Conservation (phyloP, 73 alveolate species). For the Diophrys sp. region DNA sequence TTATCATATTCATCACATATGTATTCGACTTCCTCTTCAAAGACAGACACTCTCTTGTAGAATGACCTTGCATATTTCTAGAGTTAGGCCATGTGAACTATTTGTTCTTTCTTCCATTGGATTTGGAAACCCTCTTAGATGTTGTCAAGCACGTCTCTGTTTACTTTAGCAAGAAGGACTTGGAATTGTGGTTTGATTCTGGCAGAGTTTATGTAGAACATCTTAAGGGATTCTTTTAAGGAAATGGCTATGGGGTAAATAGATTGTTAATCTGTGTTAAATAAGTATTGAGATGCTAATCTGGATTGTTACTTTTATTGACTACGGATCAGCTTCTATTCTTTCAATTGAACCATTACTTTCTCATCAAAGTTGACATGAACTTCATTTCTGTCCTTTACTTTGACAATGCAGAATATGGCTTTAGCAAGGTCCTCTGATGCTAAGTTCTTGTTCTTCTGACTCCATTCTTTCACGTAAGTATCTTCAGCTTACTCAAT, state of each 20-base stretch:
- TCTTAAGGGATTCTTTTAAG: conserved; percentile 81
- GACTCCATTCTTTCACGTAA: conserved; percentile 58
- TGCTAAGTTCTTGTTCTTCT: conserved; percentile 45
- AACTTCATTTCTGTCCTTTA: conserved; percentile 73
- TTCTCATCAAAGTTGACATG: conserved; percentile 91
- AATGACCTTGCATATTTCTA: conserved; percentile 67
- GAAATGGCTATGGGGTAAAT: conserved; percentile 84
- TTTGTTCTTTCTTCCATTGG: conserved; percentile 77
- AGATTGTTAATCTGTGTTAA: conserved; percentile 64
- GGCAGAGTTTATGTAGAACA: conserved; percentile 74
- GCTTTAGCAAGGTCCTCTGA: conserved; percentile 19
- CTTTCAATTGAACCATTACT: conserved; percentile 86
- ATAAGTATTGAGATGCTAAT: not conserved
- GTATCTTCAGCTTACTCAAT: conserved; percentile 37
- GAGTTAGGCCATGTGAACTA: conserved; percentile 27
- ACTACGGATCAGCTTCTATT: conserved; percentile 57
- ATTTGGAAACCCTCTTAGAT: conserved; percentile 66
- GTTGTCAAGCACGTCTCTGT: conserved; percentile 64
- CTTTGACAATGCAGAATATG: conserved; percentile 53
- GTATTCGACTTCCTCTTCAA: conserved; percentile 53
- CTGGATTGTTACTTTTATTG: conserved; percentile 49
- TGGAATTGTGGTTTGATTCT: conserved; percentile 76
- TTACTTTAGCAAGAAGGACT: conserved; percentile 80
- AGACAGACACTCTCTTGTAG: conserved; percentile 62
- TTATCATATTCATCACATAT: conserved; percentile 18